Evolutionary conservation across 495 filamentous ascomycete species (phyloP).

Genomic region (Endocarpon pusillum): DNA sequence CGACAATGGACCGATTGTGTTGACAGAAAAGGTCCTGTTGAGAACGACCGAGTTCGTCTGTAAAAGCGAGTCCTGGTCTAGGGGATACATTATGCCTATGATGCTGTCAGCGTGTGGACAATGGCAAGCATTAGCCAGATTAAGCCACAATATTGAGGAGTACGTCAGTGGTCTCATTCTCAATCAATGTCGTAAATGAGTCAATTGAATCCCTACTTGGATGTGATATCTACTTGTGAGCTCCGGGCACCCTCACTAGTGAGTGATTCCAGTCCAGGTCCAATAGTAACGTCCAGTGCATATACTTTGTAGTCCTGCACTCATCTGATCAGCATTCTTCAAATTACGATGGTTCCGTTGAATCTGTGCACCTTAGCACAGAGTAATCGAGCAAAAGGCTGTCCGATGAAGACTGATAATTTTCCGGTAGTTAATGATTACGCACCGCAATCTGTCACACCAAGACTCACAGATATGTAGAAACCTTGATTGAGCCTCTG

Average conservation of each 20-base stretch:
- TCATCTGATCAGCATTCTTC: no score
- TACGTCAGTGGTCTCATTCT: not conserved
- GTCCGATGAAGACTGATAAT: no score
- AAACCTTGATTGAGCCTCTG: no score
- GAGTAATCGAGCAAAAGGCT: no score
- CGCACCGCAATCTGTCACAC: no score
- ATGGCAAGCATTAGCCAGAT: no score
- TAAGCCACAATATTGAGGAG: constrained; percentile 21
- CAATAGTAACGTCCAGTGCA: constrained; percentile 10
- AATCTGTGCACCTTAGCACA: no score
- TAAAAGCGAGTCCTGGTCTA: constrained; percentile 9
- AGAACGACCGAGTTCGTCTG: constrained; percentile 5
- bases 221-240: no score
- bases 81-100: constrained; percentile 14
- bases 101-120: constrained; percentile 1
- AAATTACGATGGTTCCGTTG: no score
- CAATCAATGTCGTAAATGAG: not conserved
- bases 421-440: no score
- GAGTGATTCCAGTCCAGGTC: not conserved
- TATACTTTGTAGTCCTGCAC: constrained; percentile 17
- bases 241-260: not conserved
- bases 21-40: constrained; percentile 14
- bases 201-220: constrained; percentile 1
- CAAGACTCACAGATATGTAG: no score
- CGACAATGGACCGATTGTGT: constrained; percentile 19